Percentiles rank a stretch among this genome's conserved stretches.
Conservation (phyloP, 768 basidiomycete genomes). For the Lentinula aciculospora region DNA sequence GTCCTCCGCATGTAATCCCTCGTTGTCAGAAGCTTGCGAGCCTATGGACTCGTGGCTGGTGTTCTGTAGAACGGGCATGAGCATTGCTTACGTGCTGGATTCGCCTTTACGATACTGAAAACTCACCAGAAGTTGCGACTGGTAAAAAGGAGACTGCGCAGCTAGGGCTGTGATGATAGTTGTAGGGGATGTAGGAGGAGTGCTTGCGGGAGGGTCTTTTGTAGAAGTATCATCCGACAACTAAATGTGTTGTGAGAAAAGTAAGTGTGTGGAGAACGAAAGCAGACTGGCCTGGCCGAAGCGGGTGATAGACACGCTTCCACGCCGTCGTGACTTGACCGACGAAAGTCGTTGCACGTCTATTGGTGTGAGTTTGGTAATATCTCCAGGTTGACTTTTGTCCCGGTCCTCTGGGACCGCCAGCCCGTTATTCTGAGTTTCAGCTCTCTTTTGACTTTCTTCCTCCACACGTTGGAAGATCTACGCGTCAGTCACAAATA, state of each 20-base stretch:
- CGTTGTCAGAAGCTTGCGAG: slow-evolving; percentile 30
- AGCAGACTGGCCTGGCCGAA: slow-evolving; percentile 48
- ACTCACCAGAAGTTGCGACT: slow-evolving; percentile 28
- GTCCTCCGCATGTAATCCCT: slow-evolving; percentile 33
- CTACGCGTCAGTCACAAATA: slow-evolving; percentile 22
- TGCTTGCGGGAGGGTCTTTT: slow-evolving; percentile 18
- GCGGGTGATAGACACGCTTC: slow-evolving; percentile 53
- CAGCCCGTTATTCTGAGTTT: slow-evolving; percentile 19
- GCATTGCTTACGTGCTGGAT: slow-evolving; percentile 7
- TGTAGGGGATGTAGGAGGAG: slow-evolving; percentile 23
- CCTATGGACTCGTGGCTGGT: slow-evolving; percentile 38
- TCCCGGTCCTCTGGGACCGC: slow-evolving; percentile 4
- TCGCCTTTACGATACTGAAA: background rate
- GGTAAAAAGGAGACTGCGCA: slow-evolving; percentile 42
- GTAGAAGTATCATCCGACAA: slow-evolving; percentile 8
- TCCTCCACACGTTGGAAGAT: slow-evolving; percentile 55
- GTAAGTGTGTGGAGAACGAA: background rate
- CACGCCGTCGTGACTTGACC: slow-evolving; percentile 33
- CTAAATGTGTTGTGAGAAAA: slow-evolving; percentile 13
- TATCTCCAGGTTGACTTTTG: background rate
- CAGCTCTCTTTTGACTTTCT: slow-evolving; percentile 46
- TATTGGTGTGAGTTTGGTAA: slow-evolving; percentile 10
- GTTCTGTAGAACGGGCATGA: slow-evolving; percentile 26
- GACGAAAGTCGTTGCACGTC: slow-evolving; percentile 17
- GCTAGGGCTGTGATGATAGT: slow-evolving; percentile 32